These are phyloP conservation scores for Rhizopogon vulgaris DNA, from an alignment of 768 basidiomycete species.

Conservation along the genomic window DNA sequence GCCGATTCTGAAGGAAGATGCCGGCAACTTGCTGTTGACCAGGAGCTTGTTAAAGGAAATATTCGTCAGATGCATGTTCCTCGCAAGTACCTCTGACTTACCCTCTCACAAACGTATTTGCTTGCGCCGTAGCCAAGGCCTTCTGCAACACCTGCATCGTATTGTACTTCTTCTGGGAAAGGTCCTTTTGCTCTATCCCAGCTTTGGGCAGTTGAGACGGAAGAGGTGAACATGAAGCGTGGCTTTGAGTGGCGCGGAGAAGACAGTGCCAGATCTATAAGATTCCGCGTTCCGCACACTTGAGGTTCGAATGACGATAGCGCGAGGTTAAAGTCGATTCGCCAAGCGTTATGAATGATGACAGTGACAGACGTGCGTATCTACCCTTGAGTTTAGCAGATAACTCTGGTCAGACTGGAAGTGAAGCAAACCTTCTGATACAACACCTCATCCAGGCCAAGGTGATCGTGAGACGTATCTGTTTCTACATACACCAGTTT, in stretches of 20 bases:
- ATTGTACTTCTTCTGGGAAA: constrained; percentile 27
- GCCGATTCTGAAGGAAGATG: constrained; percentile 13
- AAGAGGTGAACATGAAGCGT: constrained; percentile 36
- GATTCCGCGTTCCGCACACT: constrained; percentile 19
- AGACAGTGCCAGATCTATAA: constrained; percentile 28
- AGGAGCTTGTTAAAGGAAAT: constrained; percentile 18
- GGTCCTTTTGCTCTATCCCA: constrained; percentile 11
- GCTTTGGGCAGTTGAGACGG: constrained; percentile 24
- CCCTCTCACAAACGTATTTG: constrained; percentile 22
- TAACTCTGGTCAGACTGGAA: no score
- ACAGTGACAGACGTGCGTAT: constrained; percentile 4
- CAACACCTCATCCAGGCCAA: no score
- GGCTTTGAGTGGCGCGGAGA: constrained; percentile 21
- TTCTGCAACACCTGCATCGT: constrained; percentile 22
- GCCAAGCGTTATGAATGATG: constrained; percentile 35
- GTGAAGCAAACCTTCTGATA: no score
- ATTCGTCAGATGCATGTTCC: background rate
- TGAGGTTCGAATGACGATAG: constrained; percentile 32
- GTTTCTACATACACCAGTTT: no score
- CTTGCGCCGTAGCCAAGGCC: constrained; percentile 32
- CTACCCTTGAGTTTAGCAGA: no score
- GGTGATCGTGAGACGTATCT: no score
- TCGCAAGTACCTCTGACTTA: background rate
- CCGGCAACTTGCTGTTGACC: constrained; percentile 24
- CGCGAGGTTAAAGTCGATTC: constrained; percentile 35